Percentiles rank a stretch among this genome's conserved stretches.
phyloP scores from a whole-genome alignment of 2,329 filamentous ascomycete species.

The Trichoderma polysporum region DNA sequence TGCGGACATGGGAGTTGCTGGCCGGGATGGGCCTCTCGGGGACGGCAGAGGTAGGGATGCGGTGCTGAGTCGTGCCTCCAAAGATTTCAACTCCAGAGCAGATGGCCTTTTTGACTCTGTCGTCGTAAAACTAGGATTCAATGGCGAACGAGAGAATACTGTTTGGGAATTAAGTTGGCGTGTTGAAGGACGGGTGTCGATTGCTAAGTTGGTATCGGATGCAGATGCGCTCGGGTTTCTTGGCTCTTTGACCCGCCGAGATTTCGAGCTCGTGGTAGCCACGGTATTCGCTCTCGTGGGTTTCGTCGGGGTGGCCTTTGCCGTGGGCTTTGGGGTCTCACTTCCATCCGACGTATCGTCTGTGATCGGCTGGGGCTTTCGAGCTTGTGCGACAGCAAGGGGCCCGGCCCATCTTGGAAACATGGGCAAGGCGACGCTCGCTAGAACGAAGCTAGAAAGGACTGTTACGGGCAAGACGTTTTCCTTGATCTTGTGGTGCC shows the following conservation, averaged over 20 bases:
- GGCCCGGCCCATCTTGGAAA: conserved; percentile 78
- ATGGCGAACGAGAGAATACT: conserved; percentile 26
- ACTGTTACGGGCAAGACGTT: conserved; percentile 79
- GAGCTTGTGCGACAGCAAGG: conserved; percentile 76
- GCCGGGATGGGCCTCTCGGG: conserved; percentile 51
- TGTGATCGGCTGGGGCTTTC: conserved; percentile 60
- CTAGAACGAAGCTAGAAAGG: conserved; percentile 76
- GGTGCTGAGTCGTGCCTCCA: conserved; percentile 65
- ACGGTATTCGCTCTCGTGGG: conserved; percentile 70
- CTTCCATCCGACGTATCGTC: conserved; percentile 38
- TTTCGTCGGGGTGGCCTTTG: conserved; percentile 65
- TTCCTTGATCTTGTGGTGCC: conserved; percentile 75
- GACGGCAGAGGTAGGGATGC: conserved; percentile 66
- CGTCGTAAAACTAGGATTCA: conserved; percentile 34
- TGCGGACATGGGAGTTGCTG: conserved; percentile 58
- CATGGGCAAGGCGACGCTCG: conserved; percentile 71
- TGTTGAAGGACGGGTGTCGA: conserved; percentile 30
- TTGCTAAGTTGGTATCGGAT: conserved; percentile 38
- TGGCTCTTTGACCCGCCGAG: conserved; percentile 48
- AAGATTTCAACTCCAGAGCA: conserved; percentile 51
- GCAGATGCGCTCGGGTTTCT: conserved; percentile 48
- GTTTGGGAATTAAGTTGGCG: conserved; percentile 28
- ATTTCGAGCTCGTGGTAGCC: conserved; percentile 48
- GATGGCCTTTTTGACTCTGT: conserved; percentile 45
- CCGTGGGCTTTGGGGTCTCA: conserved; percentile 49